Conservation (phyloP, 2,329 filamentous ascomycete species). For the Monosporascus sp. region DNA sequence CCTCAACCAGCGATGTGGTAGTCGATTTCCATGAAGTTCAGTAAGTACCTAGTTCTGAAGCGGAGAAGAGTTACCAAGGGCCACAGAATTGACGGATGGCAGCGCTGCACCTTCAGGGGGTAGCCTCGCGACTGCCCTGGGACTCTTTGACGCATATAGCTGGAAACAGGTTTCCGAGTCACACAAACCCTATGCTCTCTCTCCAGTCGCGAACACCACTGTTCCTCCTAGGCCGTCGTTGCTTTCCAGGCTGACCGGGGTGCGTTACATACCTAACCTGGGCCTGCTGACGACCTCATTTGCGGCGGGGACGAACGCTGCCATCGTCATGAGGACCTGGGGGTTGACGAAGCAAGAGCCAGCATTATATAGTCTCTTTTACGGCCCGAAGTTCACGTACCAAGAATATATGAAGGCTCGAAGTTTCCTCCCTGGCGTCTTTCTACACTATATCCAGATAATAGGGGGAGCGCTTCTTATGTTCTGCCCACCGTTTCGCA, state of each 20-base stretch:
- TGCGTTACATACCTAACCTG: slow-evolving; percentile 44
- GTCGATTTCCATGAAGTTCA: slow-evolving; percentile 41
- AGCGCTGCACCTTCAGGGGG: slow-evolving; percentile 56
- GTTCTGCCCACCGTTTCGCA: slow-evolving; percentile 40
- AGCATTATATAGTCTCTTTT: slow-evolving; percentile 41
- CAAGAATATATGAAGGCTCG: slow-evolving; percentile 47
- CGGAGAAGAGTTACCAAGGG: neutral
- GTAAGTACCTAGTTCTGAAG: slow-evolving; percentile 22
- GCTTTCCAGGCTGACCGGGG: slow-evolving; percentile 44
- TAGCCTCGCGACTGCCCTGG: slow-evolving; percentile 63
- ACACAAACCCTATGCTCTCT: slow-evolving; percentile 49
- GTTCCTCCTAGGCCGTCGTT: slow-evolving; percentile 30
- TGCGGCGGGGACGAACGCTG: slow-evolving; percentile 43
- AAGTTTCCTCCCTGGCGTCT: slow-evolving; percentile 44
- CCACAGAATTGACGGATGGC: slow-evolving; percentile 3
- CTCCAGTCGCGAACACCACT: slow-evolving; percentile 46
- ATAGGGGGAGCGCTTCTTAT: slow-evolving; percentile 40
- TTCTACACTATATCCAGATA: slow-evolving; percentile 44
- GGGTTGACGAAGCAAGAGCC: slow-evolving; percentile 48
- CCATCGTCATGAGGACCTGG: slow-evolving; percentile 59
- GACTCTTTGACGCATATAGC: slow-evolving; percentile 48
- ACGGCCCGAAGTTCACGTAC: slow-evolving; percentile 59
- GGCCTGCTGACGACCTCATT: slow-evolving; percentile 53
- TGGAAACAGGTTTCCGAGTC: slow-evolving; percentile 42
- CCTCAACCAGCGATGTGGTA: slow-evolving; percentile 48